Conservation (phyloP, 352 stramenopile genomes). For the Phytophthora nicotianae region DNA sequence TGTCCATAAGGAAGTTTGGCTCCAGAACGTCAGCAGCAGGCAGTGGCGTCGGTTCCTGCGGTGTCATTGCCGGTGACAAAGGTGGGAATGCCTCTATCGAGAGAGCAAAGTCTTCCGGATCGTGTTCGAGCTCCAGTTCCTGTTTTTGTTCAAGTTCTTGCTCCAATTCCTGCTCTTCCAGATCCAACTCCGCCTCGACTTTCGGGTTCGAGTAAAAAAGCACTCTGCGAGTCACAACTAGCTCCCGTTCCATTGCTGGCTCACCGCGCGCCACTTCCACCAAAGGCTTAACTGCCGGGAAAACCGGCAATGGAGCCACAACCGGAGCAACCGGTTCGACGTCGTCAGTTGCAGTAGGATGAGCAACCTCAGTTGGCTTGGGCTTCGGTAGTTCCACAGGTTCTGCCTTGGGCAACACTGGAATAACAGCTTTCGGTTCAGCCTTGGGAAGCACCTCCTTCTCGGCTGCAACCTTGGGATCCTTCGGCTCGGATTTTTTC, state of each 20-base stretch:
- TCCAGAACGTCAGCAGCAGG: slow-evolving; percentile 20
- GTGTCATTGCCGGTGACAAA: slow-evolving; percentile 19
- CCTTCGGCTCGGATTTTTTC: slow-evolving; percentile 6
- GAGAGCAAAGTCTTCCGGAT: slow-evolving; percentile 20
- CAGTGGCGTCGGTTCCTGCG: slow-evolving; percentile 10
- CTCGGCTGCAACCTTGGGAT: slow-evolving; percentile 7
- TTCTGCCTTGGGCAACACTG: slow-evolving; percentile 11
- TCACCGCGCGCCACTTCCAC: slow-evolving; percentile 29
- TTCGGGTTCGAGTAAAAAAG: slow-evolving; percentile 34
- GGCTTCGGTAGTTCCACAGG: slow-evolving; percentile 5
- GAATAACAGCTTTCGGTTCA: slow-evolving; percentile 11
- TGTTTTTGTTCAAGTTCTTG: slow-evolving; percentile 15
- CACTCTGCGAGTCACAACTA: slow-evolving; percentile 40
- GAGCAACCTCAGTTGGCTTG: slow-evolving; percentile 4
- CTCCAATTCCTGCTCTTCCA: slow-evolving; percentile 24
- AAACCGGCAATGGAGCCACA: slow-evolving; percentile 22
- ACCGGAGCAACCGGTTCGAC: slow-evolving; percentile 8
- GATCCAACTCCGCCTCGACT: slow-evolving; percentile 16
- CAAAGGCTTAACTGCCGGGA: slow-evolving; percentile 30
- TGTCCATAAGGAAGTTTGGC: slow-evolving; percentile 48
- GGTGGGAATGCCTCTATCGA: slow-evolving; percentile 28
- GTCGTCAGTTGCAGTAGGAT: slow-evolving; percentile 12
- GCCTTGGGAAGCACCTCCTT: slow-evolving; percentile 13
- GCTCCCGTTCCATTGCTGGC: slow-evolving; percentile 23
- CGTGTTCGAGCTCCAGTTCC: slow-evolving; percentile 19